Base-by-base conservation (phyloP, 805 yeast genomes). In the Pichia cabralensis region DNA sequence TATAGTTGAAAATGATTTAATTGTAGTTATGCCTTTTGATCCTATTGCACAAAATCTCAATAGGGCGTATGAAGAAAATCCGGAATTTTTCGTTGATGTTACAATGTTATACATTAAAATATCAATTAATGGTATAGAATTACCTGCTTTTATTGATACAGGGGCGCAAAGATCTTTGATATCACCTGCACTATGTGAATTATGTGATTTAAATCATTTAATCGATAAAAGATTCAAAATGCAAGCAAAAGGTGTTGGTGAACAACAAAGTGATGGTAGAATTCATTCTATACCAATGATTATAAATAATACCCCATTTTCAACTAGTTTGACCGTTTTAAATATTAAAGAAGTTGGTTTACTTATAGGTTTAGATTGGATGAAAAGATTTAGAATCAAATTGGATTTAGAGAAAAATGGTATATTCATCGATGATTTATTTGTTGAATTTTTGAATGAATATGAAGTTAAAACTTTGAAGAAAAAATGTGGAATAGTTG, bases 91-190 rank as follows among this genome's bases (percentile, higher is more conserved):
- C 59, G 78, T 86, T 0, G 38, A 45, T n/a, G 94, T 89, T 3
- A 71, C 72, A 22, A 86, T 92, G 95, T 67, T 92, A 26, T 89
- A 79, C 56, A 75, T 92, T 12, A 67, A 76, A 36, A 66, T 85
- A 26, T 78, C 74, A 44, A 79, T 89, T 24, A 88, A 92, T 49
- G 89, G 92, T 1, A 65, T 68, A 30, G 76, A 78, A 16, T 80
- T 86, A 3, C 83, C 83, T 53, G 97, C 97, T 0, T 85, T 92
- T 62, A 94, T 92, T 5, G 99, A 92, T 54, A 76, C 96, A 0
- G 98, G 99, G 3, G 97, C 99, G 0, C 96, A 86, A 55, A 64
- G 74, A 20, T 86, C 98, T 0, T 78, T 92, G 26, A 74, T 92
- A 50, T 76, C 86, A 22, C 81, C 94, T 2, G 61, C 64, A 27